Evolutionary conservation across 805 yeast species (phyloP), one percentile per base, ranked within the genome.

Genomic region (Cyberlindnera galapagoensis): DNA sequence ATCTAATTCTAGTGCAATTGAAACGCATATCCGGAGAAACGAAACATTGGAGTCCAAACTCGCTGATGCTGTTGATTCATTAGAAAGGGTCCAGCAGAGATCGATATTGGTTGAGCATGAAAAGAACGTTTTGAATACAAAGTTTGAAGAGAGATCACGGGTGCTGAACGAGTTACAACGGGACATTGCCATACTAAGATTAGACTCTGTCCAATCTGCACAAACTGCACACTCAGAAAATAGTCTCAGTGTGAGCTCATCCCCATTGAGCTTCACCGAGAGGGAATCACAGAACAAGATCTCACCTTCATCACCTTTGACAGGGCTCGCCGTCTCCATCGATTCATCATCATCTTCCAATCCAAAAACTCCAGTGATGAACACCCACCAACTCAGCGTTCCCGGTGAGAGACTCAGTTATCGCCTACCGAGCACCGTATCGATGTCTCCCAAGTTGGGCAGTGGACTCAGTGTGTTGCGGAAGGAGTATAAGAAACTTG

Each of bases 401-500:
- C n/a, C n/a, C n/a, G n/a, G n/a, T n/a, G n/a, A n/a, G n/a, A n/a
- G n/a, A n/a, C n/a, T n/a, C n/a, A n/a, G n/a, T n/a, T n/a, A n/a
- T n/a, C n/a, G n/a, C 31, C 12, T 34, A 27, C 19, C 41, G 39
- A n/a, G n/a, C n/a, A n/a, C n/a, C n/a, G n/a, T n/a, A n/a, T n/a
- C n/a, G n/a, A n/a, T n/a, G 3, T 26, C 32, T 6, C 26, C 26
- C 32, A 49, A 45, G 26, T 47, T 59, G 38, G 58, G 57, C 28
- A 60, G 69, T 1, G 43, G 51, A 41, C 71, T 71, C 23, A 69
- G 77, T 0, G 75, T 80, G 3, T 59, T 81, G 54, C 62, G 84
- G 35, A 65, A 71, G 40, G 87, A 81, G 53, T 81, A 80, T 59
- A 80, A 73, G 54, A 77, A 74, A 44, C 59, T 80, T 30, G 75